Percentiles rank a stretch among this genome's conserved stretches.
phyloP scores from a whole-genome alignment of 2,329 filamentous ascomycete species.

The Amylocarpus encephaloides region DNA sequence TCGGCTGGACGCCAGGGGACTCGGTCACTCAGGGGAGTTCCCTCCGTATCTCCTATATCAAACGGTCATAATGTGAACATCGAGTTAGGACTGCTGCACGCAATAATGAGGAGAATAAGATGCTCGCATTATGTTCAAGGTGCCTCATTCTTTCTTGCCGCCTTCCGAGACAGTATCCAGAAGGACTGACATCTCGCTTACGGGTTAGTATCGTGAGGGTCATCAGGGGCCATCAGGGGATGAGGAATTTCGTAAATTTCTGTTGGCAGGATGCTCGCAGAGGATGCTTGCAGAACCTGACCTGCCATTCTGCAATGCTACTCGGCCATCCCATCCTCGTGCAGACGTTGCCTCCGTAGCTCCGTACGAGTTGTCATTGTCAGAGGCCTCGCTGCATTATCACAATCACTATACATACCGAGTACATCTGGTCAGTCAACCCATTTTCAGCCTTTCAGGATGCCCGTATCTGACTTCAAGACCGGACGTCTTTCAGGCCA shows the following conservation, averaged over 20 bases:
- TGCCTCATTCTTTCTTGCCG: not conserved
- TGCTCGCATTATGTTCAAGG: not conserved
- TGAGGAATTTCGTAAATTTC: too few species aligned
- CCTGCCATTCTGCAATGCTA: too few species aligned
- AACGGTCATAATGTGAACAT: not conserved
- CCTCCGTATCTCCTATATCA: too few species aligned
- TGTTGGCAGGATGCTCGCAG: too few species aligned
- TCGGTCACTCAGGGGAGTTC: too few species aligned
- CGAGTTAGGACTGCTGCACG: conserved; percentile 1
- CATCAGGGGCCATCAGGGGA: too few species aligned
- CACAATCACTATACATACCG: conserved; percentile 7
- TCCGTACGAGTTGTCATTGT: too few species aligned
- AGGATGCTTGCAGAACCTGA: too few species aligned
- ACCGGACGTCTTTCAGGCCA: not conserved
- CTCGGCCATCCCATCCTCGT: not conserved
- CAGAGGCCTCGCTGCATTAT: conserved; percentile 7
- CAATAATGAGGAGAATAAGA: conserved; percentile 6
- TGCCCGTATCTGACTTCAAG: not conserved
- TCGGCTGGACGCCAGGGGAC: not conserved
- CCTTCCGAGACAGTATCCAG: not conserved
- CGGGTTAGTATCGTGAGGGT: not conserved
- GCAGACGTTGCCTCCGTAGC: too few species aligned
- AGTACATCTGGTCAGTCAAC: not conserved
- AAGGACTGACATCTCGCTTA: not conserved
- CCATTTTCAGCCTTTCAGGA: not conserved